Evolutionary conservation across 177 flowering plant species (phyloP).

Genomic region (Vitis hybrid): DNA sequence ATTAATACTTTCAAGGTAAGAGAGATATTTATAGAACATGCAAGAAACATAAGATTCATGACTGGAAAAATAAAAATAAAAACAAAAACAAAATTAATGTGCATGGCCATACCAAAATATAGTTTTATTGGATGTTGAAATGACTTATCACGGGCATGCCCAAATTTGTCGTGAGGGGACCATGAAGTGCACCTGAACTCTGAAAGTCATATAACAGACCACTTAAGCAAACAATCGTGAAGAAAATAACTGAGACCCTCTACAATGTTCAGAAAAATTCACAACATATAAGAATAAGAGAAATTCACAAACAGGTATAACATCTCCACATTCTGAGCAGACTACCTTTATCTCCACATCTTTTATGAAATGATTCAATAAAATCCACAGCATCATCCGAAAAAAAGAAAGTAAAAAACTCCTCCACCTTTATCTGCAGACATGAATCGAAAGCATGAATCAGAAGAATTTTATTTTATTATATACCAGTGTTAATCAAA

Average conservation of each 20-base stretch:
- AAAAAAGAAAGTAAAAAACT: conserved; percentile 69
- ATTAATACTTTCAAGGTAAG: neutral
- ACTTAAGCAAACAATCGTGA: conserved; percentile 4
- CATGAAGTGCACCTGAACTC: conserved; percentile 75
- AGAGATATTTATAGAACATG: neutral
- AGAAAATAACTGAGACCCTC: neutral
- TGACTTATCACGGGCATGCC: conserved; percentile 70
- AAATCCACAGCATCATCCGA: conserved; percentile 68
- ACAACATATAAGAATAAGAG: conserved; percentile 3
- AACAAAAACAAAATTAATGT: conserved; percentile 1
- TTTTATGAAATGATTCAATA: conserved; percentile 61
- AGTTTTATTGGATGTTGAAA: conserved; percentile 94
- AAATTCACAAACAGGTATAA: neutral
- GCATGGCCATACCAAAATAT: conserved; percentile 64
- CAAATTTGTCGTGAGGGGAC: conserved; percentile 64
- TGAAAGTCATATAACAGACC: conserved; percentile 25
- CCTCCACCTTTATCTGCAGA: conserved; percentile 72
- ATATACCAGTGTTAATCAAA: neutral
- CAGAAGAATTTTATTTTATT: neutral
- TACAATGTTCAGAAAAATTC: neutral
- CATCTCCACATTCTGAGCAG: neutral
- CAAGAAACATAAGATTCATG: neutral
- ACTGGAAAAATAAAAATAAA: neutral
- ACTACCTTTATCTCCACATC: conserved; percentile 91
- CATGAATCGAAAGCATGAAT: conserved; percentile 8